phyloP scores from a whole-genome alignment of 2,329 filamentous ascomycete genomes.

The Akanthomyces uredinophilus region DNA sequence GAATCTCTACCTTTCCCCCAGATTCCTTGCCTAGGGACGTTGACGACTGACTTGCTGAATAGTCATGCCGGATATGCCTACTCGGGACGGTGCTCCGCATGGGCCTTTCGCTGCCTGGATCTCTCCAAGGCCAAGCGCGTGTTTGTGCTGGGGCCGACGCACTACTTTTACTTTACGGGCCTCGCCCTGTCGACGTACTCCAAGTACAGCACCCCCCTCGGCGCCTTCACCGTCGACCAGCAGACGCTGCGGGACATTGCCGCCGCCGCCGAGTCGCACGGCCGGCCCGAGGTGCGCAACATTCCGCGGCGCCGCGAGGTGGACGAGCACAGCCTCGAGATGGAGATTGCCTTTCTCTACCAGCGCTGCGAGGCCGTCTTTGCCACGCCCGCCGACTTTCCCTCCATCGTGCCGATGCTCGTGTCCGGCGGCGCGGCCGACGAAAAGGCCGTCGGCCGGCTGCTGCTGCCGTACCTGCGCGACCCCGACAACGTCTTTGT shows the following conservation, averaged over 20 bases:
- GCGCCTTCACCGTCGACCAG: slow-evolving; percentile 61
- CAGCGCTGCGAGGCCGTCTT: slow-evolving; percentile 59
- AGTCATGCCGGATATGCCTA: slow-evolving; percentile 89
- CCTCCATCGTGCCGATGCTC: slow-evolving; percentile 77
- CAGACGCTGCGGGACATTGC: slow-evolving; percentile 47
- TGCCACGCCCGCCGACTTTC: slow-evolving; percentile 50
- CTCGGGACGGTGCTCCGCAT: slow-evolving; percentile 87
- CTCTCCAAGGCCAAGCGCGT: slow-evolving; percentile 77
- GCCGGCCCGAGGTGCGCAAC: slow-evolving; percentile 41
- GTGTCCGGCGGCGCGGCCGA: slow-evolving; percentile 64
- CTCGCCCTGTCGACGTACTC: slow-evolving; percentile 71
- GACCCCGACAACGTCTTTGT: slow-evolving; percentile 77
- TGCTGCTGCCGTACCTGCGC: slow-evolving; percentile 73
- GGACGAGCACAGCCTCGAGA: slow-evolving; percentile 88
- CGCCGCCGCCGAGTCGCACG: slow-evolving; percentile 18
- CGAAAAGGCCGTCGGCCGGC: slow-evolving; percentile 62
- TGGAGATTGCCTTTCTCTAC: slow-evolving; percentile 93
- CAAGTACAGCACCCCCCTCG: slow-evolving; percentile 69
- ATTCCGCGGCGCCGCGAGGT: slow-evolving; percentile 67
- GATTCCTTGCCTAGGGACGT: neutral
- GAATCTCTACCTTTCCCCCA: too few relatives aligned
- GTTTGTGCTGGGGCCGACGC: slow-evolving; percentile 89
- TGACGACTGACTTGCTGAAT: neutral
- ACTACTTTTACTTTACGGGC: slow-evolving; percentile 74
- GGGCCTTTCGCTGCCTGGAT: slow-evolving; percentile 88